Evolutionary conservation across 306 rosid genomes (phyloP).

Genomic region (Psophocarpus tetragonolobus): DNA sequence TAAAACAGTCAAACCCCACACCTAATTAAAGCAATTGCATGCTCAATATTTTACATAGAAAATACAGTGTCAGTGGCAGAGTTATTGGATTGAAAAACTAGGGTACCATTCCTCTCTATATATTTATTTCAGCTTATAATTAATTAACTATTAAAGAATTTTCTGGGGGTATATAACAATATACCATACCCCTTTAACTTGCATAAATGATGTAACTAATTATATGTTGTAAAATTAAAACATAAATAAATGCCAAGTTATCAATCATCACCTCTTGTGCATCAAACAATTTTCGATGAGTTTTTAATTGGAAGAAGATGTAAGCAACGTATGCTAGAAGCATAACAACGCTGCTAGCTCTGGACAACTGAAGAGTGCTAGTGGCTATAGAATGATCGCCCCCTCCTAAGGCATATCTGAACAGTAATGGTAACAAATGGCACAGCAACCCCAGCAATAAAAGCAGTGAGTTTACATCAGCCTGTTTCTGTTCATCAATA

Average conservation of each 20-base stretch:
- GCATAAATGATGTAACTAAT: neutral
- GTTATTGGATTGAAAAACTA: neutral
- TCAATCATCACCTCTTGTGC: constrained; percentile 54
- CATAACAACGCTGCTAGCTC: constrained; percentile 88
- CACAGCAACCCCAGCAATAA: constrained; percentile 77
- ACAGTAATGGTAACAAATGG: constrained; percentile 78
- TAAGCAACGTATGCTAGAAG: constrained; percentile 75
- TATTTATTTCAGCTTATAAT: neutral
- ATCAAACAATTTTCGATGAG: constrained; percentile 79
- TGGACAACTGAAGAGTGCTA: constrained; percentile 70
- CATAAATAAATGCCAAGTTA: neutral
- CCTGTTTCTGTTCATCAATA: constrained; percentile 69
- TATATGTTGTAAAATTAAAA: neutral
- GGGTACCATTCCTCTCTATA: neutral
- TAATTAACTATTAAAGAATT: neutral
- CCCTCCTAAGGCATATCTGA: constrained; percentile 46
- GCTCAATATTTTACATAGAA: neutral
- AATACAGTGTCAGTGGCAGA: no score
- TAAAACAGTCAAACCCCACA: neutral
- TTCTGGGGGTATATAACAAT: neutral
- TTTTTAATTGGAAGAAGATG: constrained; percentile 82
- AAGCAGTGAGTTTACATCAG: constrained; percentile 76
- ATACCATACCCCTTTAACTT: neutral
- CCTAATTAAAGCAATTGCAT: neutral
- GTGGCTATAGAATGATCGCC: constrained; percentile 27